Percentiles rank a stretch among this genome's conserved stretches.
These are phyloP conservation scores for Cyberlindnera meyerae DNA, from an alignment of 805 yeast species.

Conservation along the genomic window DNA sequence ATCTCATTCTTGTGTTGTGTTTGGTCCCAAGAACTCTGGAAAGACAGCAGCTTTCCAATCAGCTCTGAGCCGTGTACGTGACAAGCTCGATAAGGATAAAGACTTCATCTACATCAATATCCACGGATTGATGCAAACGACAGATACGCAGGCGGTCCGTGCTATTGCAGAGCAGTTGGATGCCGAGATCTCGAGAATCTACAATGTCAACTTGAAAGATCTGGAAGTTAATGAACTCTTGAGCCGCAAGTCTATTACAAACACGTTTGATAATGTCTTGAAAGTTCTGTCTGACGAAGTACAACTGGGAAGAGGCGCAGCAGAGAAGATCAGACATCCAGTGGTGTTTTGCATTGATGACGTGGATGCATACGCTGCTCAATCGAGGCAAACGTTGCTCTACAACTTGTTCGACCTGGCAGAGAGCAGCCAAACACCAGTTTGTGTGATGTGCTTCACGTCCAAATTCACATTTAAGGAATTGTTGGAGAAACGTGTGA, in stretches of 20 bases:
- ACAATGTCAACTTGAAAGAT: conserved; percentile 23
- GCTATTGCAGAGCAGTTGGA: conserved; percentile 86
- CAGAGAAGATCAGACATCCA: conserved; percentile 32
- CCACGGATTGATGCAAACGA: conserved; percentile 67
- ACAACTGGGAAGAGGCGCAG: conserved; percentile 3
- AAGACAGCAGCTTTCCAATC: conserved; percentile 60
- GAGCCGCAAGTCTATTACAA: conserved; percentile 50
- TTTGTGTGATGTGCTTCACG: conserved; percentile 77
- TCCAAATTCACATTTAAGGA: conserved; percentile 74
- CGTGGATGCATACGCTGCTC: conserved; percentile 70
- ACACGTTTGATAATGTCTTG: conserved; percentile 57
- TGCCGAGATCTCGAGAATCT: conserved; percentile 32
- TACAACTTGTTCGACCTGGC: conserved; percentile 87
- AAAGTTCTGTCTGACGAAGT: conserved; percentile 42
- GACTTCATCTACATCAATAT: conserved; percentile 60
- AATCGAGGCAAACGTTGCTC: conserved; percentile 72
- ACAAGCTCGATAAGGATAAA: conserved; percentile 33
- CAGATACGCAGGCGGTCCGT: conserved; percentile 74
- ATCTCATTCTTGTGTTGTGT: conserved; percentile 73
- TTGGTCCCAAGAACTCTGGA: conserved; percentile 80
- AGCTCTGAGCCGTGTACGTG: conserved; percentile 36
- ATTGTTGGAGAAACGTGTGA: conserved; percentile 82
- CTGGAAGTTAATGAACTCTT: conserved; percentile 29
- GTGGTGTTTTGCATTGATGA: conserved; percentile 81
- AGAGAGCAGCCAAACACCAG: conserved; percentile 63